Base-by-base conservation (phyloP, 2,329 filamentous ascomycete species). In the Gnomoniopsis smithogilvyi region DNA sequence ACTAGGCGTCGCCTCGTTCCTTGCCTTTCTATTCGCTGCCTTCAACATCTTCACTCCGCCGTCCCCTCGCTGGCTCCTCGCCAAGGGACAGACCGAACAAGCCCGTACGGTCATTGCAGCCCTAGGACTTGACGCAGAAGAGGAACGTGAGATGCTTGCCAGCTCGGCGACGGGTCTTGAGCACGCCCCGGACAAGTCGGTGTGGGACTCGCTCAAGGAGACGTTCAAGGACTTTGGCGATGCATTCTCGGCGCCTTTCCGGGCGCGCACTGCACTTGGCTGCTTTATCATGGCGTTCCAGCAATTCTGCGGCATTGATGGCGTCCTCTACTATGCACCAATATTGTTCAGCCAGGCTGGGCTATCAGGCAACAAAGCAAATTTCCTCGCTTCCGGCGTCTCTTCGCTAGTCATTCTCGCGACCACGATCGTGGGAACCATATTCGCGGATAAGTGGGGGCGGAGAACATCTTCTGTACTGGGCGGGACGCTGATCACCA, bases 241-340 rank as follows among this genome's bases (percentile, higher is more conserved):
- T 24, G 59, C 70, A 0, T 73, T 77, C 51, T 70, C 72, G 1
- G 59, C 67, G 0, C 71, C 73, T 0, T 76, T 76, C 10, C 72
- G 81, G 1, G 67, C 69, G 1, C 75, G 79, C 2, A 82, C 80
- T 1, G 67, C 75, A 0, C 77, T 86, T 19, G 84, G 78, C 1
- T 77, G 82, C 7, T 86, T 86, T 59, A 69, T 87, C 22, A 78
- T 87, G 74, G 79, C 73, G 0, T 80, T 85, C 72, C 80, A 85
- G 59, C 85, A 87, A 51, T 73, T 87, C 12, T 79, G 74, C 19
- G 84, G 85, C 0, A 86, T 87, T 43, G 84, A 88, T 41, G 84
- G 82, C 0, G 78, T 87, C 0, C 72, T 87, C 2, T 86, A 84
- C 62, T 88, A 88, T 58, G 82, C 84, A 0, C 85, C 86, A 0